These are phyloP conservation scores for Cutaneotrichosporon cyanovorans DNA, from an alignment of 1,284 basidiomycete species.

Conservation along the genomic window DNA sequence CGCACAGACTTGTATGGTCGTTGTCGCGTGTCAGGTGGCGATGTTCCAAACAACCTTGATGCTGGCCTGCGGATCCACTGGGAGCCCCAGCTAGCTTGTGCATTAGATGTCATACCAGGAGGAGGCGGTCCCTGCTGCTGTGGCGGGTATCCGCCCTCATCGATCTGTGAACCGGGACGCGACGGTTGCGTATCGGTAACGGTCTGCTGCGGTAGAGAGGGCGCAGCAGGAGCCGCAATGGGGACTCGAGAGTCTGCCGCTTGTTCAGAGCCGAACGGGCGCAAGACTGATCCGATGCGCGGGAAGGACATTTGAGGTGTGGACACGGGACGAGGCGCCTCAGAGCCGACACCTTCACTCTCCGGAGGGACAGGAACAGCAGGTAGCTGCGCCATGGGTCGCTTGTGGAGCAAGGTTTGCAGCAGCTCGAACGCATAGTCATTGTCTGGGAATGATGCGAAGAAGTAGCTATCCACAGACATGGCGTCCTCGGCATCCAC, in stretches of 20 bases:
- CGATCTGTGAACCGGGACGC: too few species aligned
- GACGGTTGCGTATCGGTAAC: too few species aligned
- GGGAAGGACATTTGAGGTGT: background rate
- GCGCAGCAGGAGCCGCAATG: slow-evolving; percentile 10
- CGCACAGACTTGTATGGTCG: slow-evolving; percentile 3
- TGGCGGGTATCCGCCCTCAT: slow-evolving; percentile 33
- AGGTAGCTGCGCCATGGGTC: slow-evolving; percentile 34
- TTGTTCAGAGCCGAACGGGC: slow-evolving; percentile 20
- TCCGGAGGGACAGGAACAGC: slow-evolving; percentile 8
- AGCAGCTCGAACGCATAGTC: slow-evolving; percentile 68
- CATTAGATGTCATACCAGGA: slow-evolving; percentile 18
- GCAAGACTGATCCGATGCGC: slow-evolving; percentile 23
- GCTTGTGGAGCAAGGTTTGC: slow-evolving; percentile 60
- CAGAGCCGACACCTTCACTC: too few species aligned
- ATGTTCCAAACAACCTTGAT: slow-evolving; percentile 30
- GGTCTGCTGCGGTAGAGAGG: slow-evolving; percentile 13
- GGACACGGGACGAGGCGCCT: too few species aligned
- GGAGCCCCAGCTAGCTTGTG: slow-evolving; percentile 19
- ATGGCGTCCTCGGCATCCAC: slow-evolving; percentile 70
- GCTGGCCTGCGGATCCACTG: slow-evolving; percentile 39
- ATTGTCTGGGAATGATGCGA: slow-evolving; percentile 78
- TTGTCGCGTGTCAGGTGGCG: slow-evolving; percentile 3
- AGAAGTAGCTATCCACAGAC: slow-evolving; percentile 71
- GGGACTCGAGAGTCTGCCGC: slow-evolving; percentile 8
- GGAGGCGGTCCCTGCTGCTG: slow-evolving; percentile 30